phyloP scores from a whole-genome alignment of 176 grass and related monocot genomes.

The Chloris gayana region DNA sequence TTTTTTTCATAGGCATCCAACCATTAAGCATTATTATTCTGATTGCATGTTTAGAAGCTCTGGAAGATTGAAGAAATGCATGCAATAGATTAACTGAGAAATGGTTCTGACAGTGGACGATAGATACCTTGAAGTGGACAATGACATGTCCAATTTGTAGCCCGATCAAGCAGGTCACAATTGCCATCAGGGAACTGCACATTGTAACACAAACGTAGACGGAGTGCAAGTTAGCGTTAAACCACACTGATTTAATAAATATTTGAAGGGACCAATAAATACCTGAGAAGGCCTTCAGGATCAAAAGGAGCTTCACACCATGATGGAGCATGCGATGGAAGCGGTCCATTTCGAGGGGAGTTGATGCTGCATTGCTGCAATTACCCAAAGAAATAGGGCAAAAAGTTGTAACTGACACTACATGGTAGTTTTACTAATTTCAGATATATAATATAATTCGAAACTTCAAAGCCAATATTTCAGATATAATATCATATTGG shows the following conservation, averaged over 20 bases:
- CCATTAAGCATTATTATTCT: background rate
- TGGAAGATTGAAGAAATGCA: too few species aligned
- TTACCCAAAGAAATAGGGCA: background rate
- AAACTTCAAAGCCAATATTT: background rate
- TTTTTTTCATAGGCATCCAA: background rate
- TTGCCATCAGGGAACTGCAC: slow-evolving; percentile 75
- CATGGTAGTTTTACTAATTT: background rate
- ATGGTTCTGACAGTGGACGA: background rate
- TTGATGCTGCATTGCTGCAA: slow-evolving; percentile 74
- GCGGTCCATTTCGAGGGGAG: slow-evolving; percentile 65
- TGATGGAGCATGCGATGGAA: slow-evolving; percentile 65
- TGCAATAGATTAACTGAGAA: background rate
- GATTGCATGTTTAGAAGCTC: too few species aligned
- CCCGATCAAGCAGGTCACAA: slow-evolving; percentile 83
- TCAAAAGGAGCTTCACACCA: slow-evolving; percentile 95
- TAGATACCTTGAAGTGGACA: slow-evolving; percentile 67
- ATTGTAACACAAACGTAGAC: background rate
- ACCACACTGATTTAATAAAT: background rate
- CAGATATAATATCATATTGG: background rate
- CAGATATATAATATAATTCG: background rate
- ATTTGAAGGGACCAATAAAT: slow-evolving; percentile 1
- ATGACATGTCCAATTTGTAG: slow-evolving; percentile 82
- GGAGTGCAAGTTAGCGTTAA: background rate
- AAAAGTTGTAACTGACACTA: background rate
- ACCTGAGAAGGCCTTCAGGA: slow-evolving; percentile 87